These are phyloP conservation scores for Chlorella sp. DNA, from an alignment of 139 green algal species.

Conservation along the genomic window DNA sequence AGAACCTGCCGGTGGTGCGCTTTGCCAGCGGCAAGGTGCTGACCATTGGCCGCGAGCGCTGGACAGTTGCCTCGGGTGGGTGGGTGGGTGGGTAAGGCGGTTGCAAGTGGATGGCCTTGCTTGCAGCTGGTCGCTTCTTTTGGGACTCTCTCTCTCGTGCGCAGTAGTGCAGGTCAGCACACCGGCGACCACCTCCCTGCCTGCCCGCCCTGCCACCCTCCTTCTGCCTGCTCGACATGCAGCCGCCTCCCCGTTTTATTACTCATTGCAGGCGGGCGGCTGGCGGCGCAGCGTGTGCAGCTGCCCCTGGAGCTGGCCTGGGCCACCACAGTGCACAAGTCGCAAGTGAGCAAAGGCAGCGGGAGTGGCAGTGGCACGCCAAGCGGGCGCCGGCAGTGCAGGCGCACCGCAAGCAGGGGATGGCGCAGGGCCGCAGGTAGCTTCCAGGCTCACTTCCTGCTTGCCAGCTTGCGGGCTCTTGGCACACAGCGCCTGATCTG, in stretches of 20 bases:
- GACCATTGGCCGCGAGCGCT: constrained; percentile 49
- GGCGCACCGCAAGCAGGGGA: no score
- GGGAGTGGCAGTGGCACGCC: no score
- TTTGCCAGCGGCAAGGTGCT: constrained; percentile 43
- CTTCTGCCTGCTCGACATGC: not conserved
- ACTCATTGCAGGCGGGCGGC: constrained; percentile 10
- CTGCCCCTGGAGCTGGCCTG: constrained; percentile 72
- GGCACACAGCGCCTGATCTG: no score
- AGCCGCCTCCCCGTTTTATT: not conserved
- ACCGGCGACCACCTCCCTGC: not conserved
- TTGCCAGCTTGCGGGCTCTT: no score
- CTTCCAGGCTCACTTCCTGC: no score
- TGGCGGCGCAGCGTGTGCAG: constrained; percentile 40
- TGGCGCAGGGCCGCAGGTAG: no score
- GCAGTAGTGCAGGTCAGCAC: no score
- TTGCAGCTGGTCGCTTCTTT: no score
- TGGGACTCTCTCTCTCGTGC: no score
- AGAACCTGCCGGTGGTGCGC: constrained; percentile 38
- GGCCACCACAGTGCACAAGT: constrained; percentile 78
- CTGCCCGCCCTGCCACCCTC: not conserved
- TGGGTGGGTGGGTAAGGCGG: not conserved
- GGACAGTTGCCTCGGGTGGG: constrained; percentile 37
- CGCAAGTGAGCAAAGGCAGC: not conserved
- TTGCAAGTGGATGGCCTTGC: no score
- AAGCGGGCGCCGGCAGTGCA: no score